Evolutionary conservation across 2,329 filamentous ascomycete species (phyloP), one percentile per base, ranked within the genome.

Genomic region (Penicillium freii): DNA sequence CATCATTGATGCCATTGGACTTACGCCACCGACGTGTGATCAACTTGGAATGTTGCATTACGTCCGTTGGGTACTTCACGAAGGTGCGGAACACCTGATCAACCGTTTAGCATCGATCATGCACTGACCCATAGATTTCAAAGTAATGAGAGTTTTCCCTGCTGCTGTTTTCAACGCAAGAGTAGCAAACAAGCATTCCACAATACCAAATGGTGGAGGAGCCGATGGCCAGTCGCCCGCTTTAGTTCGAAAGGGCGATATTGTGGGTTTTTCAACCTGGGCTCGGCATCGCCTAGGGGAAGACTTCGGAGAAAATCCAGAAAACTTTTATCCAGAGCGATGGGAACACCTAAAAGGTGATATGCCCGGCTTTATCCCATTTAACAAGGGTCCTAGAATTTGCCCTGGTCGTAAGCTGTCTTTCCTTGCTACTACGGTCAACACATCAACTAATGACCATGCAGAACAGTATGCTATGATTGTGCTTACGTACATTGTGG

Each of bases 401-500:
- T 56, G 42, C 13, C 34, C 42, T 40, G 48, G 42, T 17, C 48
- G 48, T 52, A 56, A 39, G 42, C 23, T 39, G 21, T 25, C n/a
- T 25, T 13, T 9, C 9, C 27, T 43, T 17, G 8, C 33, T 39
- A 29, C n/a, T 23, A 5, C 45, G 29, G 4, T 29, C 23, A 21
- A 44, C 10, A 36, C 15, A 46, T 25, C 15, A 19, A 39, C 29
- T 43, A 23, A 34, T 38, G 29, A n/a, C 11, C 17, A 43, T 43
- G n/a, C 29, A 63, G 60, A 57, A 34, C 46, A 56, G 15, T 61
- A 57, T 50, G 51, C 60, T 13, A 54, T 62, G 47, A 49, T 49
- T 29, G 39, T 61, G 19, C 45, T 61, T n/a, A 58, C 58, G 7
- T 62, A 63, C 21, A 31, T 62, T 27, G 60, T 61, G 23, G 29